These are phyloP conservation scores for Yarrowia sp. DNA, from an alignment of 805 yeast species.

Conservation along the genomic window DNA sequence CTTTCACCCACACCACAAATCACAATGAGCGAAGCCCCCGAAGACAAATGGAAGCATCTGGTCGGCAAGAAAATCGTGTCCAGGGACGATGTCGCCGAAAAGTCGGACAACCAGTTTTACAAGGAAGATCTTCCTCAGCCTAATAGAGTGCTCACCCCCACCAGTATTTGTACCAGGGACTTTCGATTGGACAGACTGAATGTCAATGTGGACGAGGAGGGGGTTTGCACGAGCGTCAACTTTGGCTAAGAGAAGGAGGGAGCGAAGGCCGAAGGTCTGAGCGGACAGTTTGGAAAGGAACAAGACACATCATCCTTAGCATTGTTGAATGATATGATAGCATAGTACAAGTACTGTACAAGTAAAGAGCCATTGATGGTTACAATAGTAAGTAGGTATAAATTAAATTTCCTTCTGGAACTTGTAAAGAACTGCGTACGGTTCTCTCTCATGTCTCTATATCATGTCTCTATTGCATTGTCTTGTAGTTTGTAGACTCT, in stretches of 20 bases:
- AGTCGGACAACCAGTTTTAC: constrained; percentile 14
- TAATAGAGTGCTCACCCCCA: constrained; percentile 16
- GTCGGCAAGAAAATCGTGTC: constrained; percentile 32
- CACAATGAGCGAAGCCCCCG: constrained; percentile 1
- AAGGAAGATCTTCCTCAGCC: constrained; percentile 31
- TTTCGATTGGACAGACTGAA: background rate
- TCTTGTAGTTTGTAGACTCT: too few relatives aligned
- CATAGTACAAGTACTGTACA: too few relatives aligned
- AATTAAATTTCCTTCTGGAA: too few relatives aligned
- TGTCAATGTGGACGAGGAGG: constrained; percentile 23
- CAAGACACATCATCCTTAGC: too few relatives aligned
- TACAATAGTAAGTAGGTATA: too few relatives aligned
- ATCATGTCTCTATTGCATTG: too few relatives aligned
- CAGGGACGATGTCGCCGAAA: constrained; percentile 75
- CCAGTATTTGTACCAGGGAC: constrained; percentile 17
- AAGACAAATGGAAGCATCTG: constrained; percentile 7
- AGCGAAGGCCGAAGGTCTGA: background rate
- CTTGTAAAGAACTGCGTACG: too few relatives aligned
- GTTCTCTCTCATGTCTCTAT: too few relatives aligned
- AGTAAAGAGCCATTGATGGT: too few relatives aligned
- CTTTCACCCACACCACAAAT: background rate
- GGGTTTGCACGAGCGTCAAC: constrained; percentile 9
- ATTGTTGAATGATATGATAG: too few relatives aligned
- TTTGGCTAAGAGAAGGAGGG: background rate
- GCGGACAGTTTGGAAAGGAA: too few relatives aligned